Percentiles rank a stretch among this genome's conserved stretches.
Conservation (phyloP, 2,329 filamentous ascomycete genomes). For the Madurella fahalii region DNA sequence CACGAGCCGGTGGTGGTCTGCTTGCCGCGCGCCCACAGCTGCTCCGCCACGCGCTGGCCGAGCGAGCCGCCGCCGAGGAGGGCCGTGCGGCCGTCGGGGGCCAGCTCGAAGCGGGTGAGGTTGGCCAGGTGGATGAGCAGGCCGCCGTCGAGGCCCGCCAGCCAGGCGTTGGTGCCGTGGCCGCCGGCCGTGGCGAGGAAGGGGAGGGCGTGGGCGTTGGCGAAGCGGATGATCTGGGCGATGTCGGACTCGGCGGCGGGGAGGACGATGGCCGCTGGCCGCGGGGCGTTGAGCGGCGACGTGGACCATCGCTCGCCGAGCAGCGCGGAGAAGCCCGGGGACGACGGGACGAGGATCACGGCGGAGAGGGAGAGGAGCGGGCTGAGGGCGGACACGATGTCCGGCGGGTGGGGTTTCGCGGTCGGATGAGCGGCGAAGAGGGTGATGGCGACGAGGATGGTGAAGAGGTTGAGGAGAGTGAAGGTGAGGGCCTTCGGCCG, state of each 20-base stretch:
- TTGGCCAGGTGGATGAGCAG: constrained; percentile 13
- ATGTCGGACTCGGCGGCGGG: constrained; percentile 12
- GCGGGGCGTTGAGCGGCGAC: neutral
- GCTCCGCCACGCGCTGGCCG: neutral
- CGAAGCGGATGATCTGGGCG: constrained; percentile 2
- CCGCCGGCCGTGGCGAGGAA: constrained; percentile 14
- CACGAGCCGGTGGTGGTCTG: constrained; percentile 8
- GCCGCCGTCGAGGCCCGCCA: constrained; percentile 5
- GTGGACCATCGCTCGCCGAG: neutral
- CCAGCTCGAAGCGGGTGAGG: constrained; percentile 4
- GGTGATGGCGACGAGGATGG: no score
- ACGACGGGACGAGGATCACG: neutral
- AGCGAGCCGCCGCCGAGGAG: constrained; percentile 1
- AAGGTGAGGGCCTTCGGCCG: no score
- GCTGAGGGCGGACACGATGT: neutral
- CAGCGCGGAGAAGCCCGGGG: neutral
- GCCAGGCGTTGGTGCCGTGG: constrained; percentile 7
- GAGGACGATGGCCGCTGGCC: constrained; percentile 3
- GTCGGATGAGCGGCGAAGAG: no score
- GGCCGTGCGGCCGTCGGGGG: neutral
- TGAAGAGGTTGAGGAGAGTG: no score
- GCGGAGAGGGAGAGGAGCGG: constrained; percentile 1
- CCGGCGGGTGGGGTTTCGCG: no score
- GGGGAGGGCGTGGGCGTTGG: constrained; percentile 13
- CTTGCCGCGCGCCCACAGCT: constrained; percentile 2